Evolutionary conservation across 257 asterid species (phyloP).

Genomic region (Nicotiana sylvestris): DNA sequence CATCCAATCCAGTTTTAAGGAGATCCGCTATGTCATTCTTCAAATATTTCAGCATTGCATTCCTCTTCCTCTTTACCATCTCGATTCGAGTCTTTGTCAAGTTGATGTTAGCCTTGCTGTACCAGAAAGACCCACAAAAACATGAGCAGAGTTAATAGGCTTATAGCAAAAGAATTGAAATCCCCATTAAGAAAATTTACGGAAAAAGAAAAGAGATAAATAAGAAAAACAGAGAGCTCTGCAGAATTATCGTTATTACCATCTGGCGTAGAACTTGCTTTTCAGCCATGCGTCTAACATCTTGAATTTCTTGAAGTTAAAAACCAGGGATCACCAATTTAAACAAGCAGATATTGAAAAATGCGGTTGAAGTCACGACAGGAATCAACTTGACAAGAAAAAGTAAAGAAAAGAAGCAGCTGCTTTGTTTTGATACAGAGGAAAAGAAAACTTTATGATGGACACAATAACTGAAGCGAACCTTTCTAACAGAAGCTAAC

Average conservation of each 20-base stretch:
- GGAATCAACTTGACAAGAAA: constrained; percentile 26
- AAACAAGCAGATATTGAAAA: constrained; percentile 23
- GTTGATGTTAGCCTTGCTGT: constrained; percentile 69
- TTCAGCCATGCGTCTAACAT: constrained; percentile 62
- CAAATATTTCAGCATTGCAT: constrained; percentile 68
- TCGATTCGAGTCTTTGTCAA: constrained; percentile 56
- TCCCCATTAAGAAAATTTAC: not conserved
- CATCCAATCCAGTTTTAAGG: constrained; percentile 53
- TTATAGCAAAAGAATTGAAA: not conserved
- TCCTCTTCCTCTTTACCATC: constrained; percentile 61
- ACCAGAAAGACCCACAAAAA: not conserved
- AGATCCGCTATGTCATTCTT: constrained; percentile 74
- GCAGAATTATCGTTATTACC: constrained; percentile 33
- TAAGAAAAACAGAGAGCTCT: not conserved
- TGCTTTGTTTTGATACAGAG: constrained; percentile 8
- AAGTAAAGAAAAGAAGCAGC: constrained; percentile 42
- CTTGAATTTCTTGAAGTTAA: constrained; percentile 5
- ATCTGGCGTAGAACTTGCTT: constrained; percentile 63
- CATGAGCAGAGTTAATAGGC: not conserved
- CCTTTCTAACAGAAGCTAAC: not conserved
- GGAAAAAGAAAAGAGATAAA: no score
- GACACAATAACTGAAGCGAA: not conserved
- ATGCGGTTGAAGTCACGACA: constrained; percentile 24
- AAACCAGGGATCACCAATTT: not conserved
- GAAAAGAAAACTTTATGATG: constrained; percentile 3